phyloP scores from a whole-genome alignment of 2,329 filamentous ascomycete genomes.

The Sphaerulina populicola region DNA sequence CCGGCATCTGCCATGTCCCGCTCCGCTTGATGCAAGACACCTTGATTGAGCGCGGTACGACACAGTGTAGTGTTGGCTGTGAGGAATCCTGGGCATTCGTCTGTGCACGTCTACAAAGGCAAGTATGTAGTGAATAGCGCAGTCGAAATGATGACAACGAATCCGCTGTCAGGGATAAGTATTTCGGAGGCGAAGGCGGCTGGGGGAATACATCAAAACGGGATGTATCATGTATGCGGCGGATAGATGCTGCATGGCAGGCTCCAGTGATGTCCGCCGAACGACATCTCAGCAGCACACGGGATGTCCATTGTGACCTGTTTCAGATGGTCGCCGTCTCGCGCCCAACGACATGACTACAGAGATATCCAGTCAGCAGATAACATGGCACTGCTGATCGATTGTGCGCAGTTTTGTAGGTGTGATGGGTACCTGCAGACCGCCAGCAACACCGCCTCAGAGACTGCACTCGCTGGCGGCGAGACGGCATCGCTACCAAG shows the following conservation, averaged over 20 bases:
- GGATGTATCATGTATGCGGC: neutral
- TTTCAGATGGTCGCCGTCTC: neutral
- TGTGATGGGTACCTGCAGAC: constrained; percentile 10
- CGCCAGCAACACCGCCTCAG: neutral
- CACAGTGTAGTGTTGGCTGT: neutral
- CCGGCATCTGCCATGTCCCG: constrained; percentile 10
- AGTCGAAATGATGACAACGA: neutral
- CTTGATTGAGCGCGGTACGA: constrained; percentile 4
- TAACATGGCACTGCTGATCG: neutral
- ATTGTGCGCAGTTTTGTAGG: neutral
- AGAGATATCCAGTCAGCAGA: neutral
- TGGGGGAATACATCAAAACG: neutral
- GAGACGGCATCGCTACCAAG: neutral
- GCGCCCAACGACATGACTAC: neutral
- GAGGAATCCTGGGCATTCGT: neutral
- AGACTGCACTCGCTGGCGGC: neutral
- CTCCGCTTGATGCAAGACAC: constrained; percentile 8
- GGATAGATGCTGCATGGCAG: neutral
- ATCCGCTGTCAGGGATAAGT: neutral
- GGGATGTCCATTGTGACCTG: neutral
- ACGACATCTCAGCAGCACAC: neutral
- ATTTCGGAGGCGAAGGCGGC: neutral
- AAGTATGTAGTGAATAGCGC: neutral
- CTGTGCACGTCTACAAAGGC: neutral
- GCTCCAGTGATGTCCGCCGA: neutral